phyloP scores from a whole-genome alignment of 2,329 filamentous ascomycete genomes.

The Chaetothyriales sp. region DNA sequence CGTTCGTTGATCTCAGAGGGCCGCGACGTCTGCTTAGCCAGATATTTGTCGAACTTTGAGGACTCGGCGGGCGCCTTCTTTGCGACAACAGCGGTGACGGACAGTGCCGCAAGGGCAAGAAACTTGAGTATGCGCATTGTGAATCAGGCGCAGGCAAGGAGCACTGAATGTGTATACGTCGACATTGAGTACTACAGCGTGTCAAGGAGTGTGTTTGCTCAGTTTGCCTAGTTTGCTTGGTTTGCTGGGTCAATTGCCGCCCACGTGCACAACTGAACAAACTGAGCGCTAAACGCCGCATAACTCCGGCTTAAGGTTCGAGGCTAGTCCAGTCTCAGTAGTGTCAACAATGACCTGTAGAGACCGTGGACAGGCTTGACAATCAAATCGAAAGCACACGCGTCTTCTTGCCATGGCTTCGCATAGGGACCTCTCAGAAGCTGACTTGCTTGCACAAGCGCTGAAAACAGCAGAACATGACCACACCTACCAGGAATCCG shows the following conservation, averaged over 20 bases:
- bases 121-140: conserved; percentile 56
- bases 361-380: neutral
- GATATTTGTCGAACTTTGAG: conserved; percentile 51
- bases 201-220: too few species aligned
- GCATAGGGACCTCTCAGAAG: conserved; percentile 8
- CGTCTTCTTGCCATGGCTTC: conserved; percentile 7
- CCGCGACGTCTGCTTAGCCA: conserved; percentile 48
- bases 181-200: neutral
- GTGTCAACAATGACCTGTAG: conserved; percentile 1
- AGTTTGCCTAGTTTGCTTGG: too few species aligned
- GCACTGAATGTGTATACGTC: neutral
- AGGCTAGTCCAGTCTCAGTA: conserved; percentile 1
- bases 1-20: conserved; percentile 67
- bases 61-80: conserved; percentile 38
- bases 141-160: neutral
- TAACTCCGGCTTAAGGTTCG: neutral
- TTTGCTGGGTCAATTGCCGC: too few species aligned
- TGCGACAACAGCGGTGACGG: conserved; percentile 43
- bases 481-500: conserved; percentile 50
- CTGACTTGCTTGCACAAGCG: conserved; percentile 9
- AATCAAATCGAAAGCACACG: neutral
- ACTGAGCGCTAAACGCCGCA: neutral
- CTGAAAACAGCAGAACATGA: conserved; percentile 46
- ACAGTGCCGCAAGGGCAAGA: conserved; percentile 48
- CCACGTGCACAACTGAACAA: neutral